phyloP scores from a whole-genome alignment of 768 basidiomycete species.

The Phaffia tasmanica region DNA sequence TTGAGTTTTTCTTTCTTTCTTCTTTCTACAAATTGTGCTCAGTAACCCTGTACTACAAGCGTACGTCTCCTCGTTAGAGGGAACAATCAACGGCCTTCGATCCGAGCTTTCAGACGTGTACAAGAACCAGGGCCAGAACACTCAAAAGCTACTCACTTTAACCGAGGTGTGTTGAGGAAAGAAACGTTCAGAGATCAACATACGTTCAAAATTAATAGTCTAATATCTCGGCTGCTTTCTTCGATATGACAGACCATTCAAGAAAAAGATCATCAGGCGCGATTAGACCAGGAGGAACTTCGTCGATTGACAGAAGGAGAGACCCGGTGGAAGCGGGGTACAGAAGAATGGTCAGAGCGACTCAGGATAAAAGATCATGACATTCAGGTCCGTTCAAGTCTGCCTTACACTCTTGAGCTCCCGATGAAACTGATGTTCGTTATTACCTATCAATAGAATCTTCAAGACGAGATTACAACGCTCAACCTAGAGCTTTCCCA shows the following conservation, averaged over 20 bases:
- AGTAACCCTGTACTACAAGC: conserved; percentile 79
- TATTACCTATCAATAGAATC: conserved; percentile 47
- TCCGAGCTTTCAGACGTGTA: conserved; percentile 89
- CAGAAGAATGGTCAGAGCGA: conserved; percentile 52
- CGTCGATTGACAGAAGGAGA: conserved; percentile 62
- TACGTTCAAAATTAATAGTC: neutral
- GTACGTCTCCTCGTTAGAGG: conserved; percentile 82
- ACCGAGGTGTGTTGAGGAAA: conserved; percentile 49
- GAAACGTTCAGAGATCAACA: neutral
- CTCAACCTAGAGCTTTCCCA: conserved; percentile 82
- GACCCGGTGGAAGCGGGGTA: conserved; percentile 64
- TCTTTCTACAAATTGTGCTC: conserved; percentile 2
- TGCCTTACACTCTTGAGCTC: conserved; percentile 17
- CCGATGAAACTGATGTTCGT: conserved; percentile 2
- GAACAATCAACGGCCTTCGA: conserved; percentile 80
- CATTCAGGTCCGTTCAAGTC: conserved; percentile 52
- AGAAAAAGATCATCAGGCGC: conserved; percentile 78
- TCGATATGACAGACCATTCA: conserved; percentile 49
- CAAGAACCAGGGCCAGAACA: conserved; percentile 91
- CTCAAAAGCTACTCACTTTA: conserved; percentile 82
- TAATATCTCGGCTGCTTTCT: neutral
- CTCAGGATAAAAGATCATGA: conserved; percentile 67
- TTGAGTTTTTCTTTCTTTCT: neutral
- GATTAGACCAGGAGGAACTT: conserved; percentile 68
- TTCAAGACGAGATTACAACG: conserved; percentile 90